Evolutionary conservation across 1,284 basidiomycete species (phyloP).

Genomic region (Apiotrichum mycotoxinovorans): DNA sequence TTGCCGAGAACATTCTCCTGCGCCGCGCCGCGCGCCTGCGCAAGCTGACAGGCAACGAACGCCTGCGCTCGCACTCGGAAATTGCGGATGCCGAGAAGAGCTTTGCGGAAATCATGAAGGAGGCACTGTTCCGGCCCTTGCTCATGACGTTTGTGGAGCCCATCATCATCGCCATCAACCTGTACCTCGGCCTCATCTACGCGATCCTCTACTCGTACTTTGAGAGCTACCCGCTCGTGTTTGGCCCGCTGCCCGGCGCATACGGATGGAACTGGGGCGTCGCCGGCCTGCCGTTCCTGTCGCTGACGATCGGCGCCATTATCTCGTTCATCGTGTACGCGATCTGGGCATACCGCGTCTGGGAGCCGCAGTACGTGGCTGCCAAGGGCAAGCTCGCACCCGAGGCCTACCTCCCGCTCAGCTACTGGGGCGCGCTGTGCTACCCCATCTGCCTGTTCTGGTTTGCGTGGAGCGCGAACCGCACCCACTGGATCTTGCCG

Average conservation of each 20-base stretch:
- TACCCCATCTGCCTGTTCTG: slow-evolving; percentile 46
- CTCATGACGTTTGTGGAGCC: slow-evolving; percentile 41
- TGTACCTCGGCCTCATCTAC: slow-evolving; percentile 33
- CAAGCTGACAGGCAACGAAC: slow-evolving; percentile 50
- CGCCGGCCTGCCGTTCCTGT: slow-evolving; percentile 40
- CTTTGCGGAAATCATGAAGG: slow-evolving; percentile 28
- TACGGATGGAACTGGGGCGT: slow-evolving; percentile 37
- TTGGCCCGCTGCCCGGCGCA: slow-evolving; percentile 11
- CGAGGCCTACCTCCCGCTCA: slow-evolving; percentile 25
- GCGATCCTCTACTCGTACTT: slow-evolving; percentile 41
- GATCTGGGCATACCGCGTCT: slow-evolving; percentile 29
- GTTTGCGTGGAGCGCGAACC: slow-evolving; percentile 42
- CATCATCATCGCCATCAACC: slow-evolving; percentile 33
- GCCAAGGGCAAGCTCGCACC: slow-evolving; percentile 13
- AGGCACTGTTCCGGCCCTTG: slow-evolving; percentile 37
- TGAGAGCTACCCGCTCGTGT: slow-evolving; percentile 11
- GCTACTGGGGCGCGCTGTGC: slow-evolving; percentile 36
- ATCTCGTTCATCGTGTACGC: slow-evolving; percentile 29
- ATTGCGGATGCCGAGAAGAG: slow-evolving; percentile 29
- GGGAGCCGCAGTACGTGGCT: slow-evolving; percentile 28
- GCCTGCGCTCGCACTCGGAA: slow-evolving; percentile 36
- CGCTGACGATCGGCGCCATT: slow-evolving; percentile 25
- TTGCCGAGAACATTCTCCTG: slow-evolving; percentile 60
- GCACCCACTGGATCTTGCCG: slow-evolving; percentile 39
- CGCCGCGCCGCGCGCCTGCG: slow-evolving; percentile 57